These are phyloP conservation scores for Annona cherimola DNA, from an alignment of 164 flowering plant genomes.

Conservation along the genomic window DNA sequence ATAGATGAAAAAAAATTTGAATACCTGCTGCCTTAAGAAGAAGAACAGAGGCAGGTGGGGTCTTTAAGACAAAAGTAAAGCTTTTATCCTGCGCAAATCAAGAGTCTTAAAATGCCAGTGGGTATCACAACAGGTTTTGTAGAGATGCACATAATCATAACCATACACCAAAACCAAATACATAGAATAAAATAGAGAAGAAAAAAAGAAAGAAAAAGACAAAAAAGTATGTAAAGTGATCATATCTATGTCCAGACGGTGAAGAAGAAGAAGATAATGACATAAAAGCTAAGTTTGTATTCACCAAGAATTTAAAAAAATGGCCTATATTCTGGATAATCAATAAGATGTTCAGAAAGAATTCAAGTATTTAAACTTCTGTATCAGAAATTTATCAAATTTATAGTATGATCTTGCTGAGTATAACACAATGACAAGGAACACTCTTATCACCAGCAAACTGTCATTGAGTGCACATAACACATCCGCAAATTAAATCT, in stretches of 20 bases:
- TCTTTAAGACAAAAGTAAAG: conserved; percentile 89
- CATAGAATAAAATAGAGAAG: background rate
- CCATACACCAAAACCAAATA: background rate
- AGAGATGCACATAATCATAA: background rate
- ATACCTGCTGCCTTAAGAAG: conserved; percentile 95
- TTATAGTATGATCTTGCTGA: background rate
- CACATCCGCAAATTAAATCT: background rate
- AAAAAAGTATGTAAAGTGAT: too few relatives aligned
- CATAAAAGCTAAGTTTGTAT: too few relatives aligned
- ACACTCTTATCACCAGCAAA: background rate
- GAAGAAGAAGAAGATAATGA: too few relatives aligned
- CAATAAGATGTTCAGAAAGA: background rate
- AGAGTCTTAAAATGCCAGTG: background rate
- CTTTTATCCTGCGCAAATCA: conserved; percentile 68
- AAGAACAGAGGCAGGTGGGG: conserved; percentile 93
- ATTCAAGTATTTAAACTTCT: background rate
- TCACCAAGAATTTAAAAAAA: too few relatives aligned
- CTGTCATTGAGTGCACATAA: background rate
- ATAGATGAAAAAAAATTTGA: background rate
- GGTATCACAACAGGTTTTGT: background rate
- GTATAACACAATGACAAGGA: background rate
- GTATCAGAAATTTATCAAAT: background rate
- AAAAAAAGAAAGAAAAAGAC: background rate
- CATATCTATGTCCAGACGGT: too few relatives aligned
- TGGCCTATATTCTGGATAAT: too few relatives aligned